phyloP scores from a whole-genome alignment of 2,329 filamentous ascomycete species.

The Plectosphaerella cucumerina region DNA sequence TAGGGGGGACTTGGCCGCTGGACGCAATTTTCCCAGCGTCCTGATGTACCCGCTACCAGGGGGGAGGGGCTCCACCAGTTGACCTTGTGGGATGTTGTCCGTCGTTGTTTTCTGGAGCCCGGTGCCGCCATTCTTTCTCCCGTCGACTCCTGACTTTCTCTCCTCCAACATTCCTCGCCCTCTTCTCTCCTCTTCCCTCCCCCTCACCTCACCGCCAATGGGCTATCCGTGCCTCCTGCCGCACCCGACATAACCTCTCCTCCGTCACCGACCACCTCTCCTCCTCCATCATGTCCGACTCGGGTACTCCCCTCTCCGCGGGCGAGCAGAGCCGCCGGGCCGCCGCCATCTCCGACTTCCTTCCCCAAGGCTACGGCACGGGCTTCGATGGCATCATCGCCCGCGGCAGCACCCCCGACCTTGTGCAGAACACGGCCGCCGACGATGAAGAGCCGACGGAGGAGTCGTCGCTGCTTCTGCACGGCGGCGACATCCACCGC shows the following conservation, averaged over 20 bases:
- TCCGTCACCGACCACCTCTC: neutral
- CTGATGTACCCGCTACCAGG: neutral
- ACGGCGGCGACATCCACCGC: constrained; percentile 75
- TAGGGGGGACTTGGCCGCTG: neutral
- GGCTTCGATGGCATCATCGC: constrained; percentile 12
- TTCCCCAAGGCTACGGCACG: constrained; percentile 13
- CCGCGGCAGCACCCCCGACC: neutral
- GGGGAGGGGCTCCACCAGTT: neutral
- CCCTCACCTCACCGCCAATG: neutral
- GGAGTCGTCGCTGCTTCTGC: constrained; percentile 66
- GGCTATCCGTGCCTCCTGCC: neutral
- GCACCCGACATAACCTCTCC: too few species aligned
- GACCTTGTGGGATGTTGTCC: neutral
- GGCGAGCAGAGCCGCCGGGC: constrained; percentile 2
- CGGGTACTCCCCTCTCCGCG: neutral
- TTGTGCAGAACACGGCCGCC: constrained; percentile 12
- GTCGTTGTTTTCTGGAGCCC: neutral
- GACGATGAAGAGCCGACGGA: constrained; percentile 21
- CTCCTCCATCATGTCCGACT: constrained; percentile 1
- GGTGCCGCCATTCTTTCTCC: neutral
- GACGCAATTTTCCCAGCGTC: neutral
- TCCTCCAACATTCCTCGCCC: neutral
- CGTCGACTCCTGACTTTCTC: neutral
- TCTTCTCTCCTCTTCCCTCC: neutral
- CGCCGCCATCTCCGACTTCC: constrained; percentile 11